These are phyloP conservation scores for Fusarium cyanostomum DNA, from an alignment of 2,329 filamentous ascomycete species.

Conservation along the genomic window DNA sequence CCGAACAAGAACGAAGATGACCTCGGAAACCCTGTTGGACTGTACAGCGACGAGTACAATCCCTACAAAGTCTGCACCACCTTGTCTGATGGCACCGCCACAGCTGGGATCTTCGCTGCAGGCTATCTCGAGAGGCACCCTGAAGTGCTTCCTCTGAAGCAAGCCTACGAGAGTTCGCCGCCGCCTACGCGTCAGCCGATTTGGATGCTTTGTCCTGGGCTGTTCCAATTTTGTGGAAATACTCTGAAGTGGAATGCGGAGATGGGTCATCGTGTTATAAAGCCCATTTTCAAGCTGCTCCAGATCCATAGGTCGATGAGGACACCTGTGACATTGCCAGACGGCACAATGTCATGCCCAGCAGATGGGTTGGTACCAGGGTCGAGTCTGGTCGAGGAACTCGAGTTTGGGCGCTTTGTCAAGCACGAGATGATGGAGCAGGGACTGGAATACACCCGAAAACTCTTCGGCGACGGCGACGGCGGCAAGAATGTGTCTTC, in stretches of 20 bases:
- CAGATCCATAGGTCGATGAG: constrained; percentile 4
- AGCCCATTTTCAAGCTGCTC: background rate
- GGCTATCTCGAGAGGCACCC: background rate
- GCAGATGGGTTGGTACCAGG: background rate
- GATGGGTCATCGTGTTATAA: background rate
- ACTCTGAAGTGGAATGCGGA: background rate
- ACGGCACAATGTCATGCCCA: background rate
- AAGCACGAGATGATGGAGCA: no score
- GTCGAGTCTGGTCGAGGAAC: background rate
- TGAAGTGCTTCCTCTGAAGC: background rate
- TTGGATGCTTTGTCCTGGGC: background rate
- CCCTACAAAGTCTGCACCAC: background rate
- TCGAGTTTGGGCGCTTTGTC: no score
- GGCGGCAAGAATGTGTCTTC: no score
- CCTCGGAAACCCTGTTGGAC: background rate
- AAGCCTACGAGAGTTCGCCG: background rate
- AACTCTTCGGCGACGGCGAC: no score
- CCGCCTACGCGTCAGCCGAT: background rate
- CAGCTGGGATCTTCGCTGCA: background rate
- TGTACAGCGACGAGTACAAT: background rate
- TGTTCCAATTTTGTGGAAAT: background rate
- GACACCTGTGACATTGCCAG: background rate
- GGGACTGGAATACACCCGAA: background rate
- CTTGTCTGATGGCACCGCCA: background rate
- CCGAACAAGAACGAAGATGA: background rate